Conservation (phyloP, 2,329 filamentous ascomycete genomes). For the Capronia coronata region DNA sequence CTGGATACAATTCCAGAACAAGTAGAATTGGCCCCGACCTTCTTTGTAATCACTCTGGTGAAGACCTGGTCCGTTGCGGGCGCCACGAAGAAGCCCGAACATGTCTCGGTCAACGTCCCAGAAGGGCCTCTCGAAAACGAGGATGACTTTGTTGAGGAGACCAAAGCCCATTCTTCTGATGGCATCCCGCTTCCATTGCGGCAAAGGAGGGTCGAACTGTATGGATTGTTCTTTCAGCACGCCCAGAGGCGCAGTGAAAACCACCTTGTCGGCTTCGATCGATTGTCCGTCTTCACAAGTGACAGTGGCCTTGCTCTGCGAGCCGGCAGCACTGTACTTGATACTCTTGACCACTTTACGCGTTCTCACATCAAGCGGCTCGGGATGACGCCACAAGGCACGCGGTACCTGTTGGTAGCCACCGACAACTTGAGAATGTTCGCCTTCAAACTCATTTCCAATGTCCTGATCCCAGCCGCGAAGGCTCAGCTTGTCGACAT, state of each 20-base stretch:
- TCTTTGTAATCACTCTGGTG: conserved; percentile 71
- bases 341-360: conserved; percentile 68
- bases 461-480: conserved; percentile 95
- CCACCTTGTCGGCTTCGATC: conserved; percentile 81
- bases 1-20: conserved; percentile 94
- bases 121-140: conserved; percentile 83
- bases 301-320: conserved; percentile 50
- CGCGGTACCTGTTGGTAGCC: conserved; percentile 92
- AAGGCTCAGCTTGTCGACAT: conserved; percentile 78
- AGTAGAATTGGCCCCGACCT: conserved; percentile 84
- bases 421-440: conserved; percentile 86
- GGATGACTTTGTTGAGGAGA: conserved; percentile 86
- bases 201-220: conserved; percentile 83
- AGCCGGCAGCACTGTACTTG: conserved; percentile 49
- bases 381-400: conserved; percentile 71
- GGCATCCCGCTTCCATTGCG: conserved; percentile 73
- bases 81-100: conserved; percentile 80
- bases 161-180: conserved; percentile 86
- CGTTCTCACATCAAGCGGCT: conserved; percentile 68
- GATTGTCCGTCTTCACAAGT: conserved; percentile 70
- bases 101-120: conserved; percentile 89
- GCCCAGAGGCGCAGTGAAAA: conserved; percentile 83
- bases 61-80: conserved; percentile 60
- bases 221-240: conserved; percentile 79
- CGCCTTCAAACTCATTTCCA: conserved; percentile 93